These are phyloP conservation scores for Scedosporium minutisporum DNA, from an alignment of 2,329 filamentous ascomycete genomes.

Conservation along the genomic window DNA sequence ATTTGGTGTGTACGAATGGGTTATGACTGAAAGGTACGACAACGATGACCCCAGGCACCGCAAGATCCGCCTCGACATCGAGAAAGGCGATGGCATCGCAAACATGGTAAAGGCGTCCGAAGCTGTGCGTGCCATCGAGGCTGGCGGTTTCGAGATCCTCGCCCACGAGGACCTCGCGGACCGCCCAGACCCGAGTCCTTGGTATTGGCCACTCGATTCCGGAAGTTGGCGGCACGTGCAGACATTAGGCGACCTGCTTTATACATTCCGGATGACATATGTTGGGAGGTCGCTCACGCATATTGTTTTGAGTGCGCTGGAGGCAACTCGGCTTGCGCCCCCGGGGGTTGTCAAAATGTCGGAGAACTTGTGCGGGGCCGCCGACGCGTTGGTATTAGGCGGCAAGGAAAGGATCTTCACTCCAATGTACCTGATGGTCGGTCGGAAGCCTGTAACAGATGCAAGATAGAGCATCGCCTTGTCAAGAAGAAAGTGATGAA, in stretches of 20 bases:
- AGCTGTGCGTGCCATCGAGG: slow-evolving; percentile 71
- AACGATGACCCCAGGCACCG: slow-evolving; percentile 79
- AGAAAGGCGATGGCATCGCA: slow-evolving; percentile 91
- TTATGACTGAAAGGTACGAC: slow-evolving; percentile 95
- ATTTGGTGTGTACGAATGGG: slow-evolving; percentile 97
- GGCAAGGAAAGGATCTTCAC: slow-evolving; percentile 89
- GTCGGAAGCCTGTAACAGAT: slow-evolving; percentile 57
- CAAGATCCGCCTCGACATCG: slow-evolving; percentile 85
- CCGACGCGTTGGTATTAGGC: slow-evolving; percentile 78
- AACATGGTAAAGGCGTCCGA: slow-evolving; percentile 91
- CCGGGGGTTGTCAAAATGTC: slow-evolving; percentile 86
- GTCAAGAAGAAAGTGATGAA: too few relatives aligned
- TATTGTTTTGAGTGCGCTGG: slow-evolving; percentile 65
- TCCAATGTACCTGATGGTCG: slow-evolving; percentile 97
- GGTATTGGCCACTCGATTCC: slow-evolving; percentile 80
- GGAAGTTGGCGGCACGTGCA: slow-evolving; percentile 79
- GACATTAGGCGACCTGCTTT: slow-evolving; percentile 67
- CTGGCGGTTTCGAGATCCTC: slow-evolving; percentile 76
- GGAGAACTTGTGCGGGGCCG: slow-evolving; percentile 72
- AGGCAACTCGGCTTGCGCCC: slow-evolving; percentile 67
- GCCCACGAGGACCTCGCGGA: slow-evolving; percentile 81
- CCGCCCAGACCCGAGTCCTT: slow-evolving; percentile 65
- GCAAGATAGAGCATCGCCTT: too few relatives aligned
- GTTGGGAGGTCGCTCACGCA: slow-evolving; percentile 68
- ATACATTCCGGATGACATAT: slow-evolving; percentile 81